These are phyloP conservation scores for Phytophthora melonis DNA, from an alignment of 352 stramenopile species.

Conservation along the genomic window DNA sequence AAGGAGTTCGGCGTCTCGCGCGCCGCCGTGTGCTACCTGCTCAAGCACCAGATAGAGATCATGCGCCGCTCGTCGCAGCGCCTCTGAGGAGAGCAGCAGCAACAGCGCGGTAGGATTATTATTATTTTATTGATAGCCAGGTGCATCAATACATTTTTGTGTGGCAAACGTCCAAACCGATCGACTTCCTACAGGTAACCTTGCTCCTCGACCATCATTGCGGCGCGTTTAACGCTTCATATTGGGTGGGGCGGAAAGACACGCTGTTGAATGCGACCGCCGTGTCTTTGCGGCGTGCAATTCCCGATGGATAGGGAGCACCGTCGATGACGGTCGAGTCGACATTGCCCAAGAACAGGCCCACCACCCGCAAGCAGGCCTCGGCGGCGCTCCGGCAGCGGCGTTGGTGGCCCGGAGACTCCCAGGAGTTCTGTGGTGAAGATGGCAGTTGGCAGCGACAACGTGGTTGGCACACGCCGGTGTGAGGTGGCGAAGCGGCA, in stretches of 20 bases:
- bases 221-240: neutral
- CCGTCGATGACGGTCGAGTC: neutral
- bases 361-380: no score
- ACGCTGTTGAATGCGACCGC: constrained; percentile 16
- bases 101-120: constrained; percentile 32
- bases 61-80: constrained; percentile 56
- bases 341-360: neutral
- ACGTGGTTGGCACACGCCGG: no score
- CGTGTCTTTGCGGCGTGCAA: constrained; percentile 23
- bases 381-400: no score
- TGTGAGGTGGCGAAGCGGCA: constrained; percentile 10
- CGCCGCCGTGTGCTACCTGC: constrained; percentile 68
- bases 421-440: no score
- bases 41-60: constrained; percentile 74
- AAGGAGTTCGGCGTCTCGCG: constrained; percentile 75
- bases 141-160: constrained; percentile 40
- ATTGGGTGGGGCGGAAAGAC: constrained; percentile 32
- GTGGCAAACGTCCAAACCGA: constrained; percentile 1
- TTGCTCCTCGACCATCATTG: neutral
- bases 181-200: no score
- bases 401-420: no score
- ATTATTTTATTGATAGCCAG: constrained; percentile 43
- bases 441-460: no score
- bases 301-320: constrained; percentile 8
- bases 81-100: constrained; percentile 30